A percentile compares a stretch with the other conserved stretches of the same genome.
Evolutionary conservation across 495 filamentous ascomycete species (phyloP).

Genomic region (Aspergillus carlsbadensis): DNA sequence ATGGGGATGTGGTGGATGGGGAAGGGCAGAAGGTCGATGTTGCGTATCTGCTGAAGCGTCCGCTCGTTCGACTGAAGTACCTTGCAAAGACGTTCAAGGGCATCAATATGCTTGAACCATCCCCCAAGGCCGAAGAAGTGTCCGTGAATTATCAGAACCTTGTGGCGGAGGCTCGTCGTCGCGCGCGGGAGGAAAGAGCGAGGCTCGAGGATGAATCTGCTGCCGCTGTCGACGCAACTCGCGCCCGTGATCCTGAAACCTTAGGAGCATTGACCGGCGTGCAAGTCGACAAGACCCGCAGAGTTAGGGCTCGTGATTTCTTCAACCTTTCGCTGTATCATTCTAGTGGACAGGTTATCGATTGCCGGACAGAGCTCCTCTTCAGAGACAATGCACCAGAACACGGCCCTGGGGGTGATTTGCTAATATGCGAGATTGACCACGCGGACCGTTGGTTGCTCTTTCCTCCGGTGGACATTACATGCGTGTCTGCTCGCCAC

Average conservation of each 20-base stretch:
- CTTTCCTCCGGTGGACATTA: constrained; percentile 74
- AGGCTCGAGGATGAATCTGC: constrained; percentile 90
- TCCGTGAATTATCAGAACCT: constrained; percentile 64
- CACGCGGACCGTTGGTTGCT: constrained; percentile 77
- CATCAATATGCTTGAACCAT: constrained; percentile 55
- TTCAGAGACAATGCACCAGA: constrained; percentile 72
- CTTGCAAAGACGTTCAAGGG: constrained; percentile 81
- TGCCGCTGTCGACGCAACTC: constrained; percentile 73
- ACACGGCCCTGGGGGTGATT: constrained; percentile 62
- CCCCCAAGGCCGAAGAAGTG: constrained; percentile 56
- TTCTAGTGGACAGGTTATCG: constrained; percentile 83
- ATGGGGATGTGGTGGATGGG: constrained; percentile 73
- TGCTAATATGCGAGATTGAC: constrained; percentile 88
- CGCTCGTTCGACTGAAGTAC: constrained; percentile 84
- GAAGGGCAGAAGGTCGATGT: constrained; percentile 93
- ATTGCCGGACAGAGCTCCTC: constrained; percentile 85
- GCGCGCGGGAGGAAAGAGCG: constrained; percentile 80
- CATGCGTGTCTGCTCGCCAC: constrained; percentile 72
- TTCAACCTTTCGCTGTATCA: constrained; percentile 85
- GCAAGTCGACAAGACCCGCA: constrained; percentile 66
- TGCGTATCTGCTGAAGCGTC: constrained; percentile 86
- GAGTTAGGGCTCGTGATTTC: constrained; percentile 82
- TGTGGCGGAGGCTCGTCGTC: constrained; percentile 71
- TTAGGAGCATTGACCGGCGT: constrained; percentile 67
- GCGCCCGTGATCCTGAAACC: constrained; percentile 74